Base-by-base conservation (phyloP, 1,284 basidiomycete genomes). In the Apiotrichum gamsii region DNA sequence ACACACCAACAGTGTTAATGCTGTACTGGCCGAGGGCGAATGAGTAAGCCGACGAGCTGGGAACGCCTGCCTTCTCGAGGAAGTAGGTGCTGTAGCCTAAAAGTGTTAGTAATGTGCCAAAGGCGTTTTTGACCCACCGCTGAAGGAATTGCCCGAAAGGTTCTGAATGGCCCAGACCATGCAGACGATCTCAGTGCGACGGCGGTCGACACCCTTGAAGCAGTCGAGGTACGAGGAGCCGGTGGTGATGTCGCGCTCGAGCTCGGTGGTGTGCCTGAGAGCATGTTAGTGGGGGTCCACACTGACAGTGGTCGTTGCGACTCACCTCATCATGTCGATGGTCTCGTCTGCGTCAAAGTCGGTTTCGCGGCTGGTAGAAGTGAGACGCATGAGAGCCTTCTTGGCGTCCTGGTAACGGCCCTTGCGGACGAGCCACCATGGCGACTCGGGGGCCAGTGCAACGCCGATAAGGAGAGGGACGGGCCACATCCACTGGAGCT, bases 351-450 rank as follows among this genome's bases (percentile, higher is more conserved):
- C 65, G 51, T 72, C 62, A 51, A 72, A 68, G 34, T 65, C 60
- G 24, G 71, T 57, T 37, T 72, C 61, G 11, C 25, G n/a, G n/a
- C n/a, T n/a, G 9, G 52, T 36, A 5, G 57, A 60, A 0, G 68
- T 65, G 18, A 78, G 62, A 14, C 75, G 64, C 16, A 56, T 50
- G 13, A 78, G 57, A 13, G 63, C 55, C 35, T 62, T 58, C 51
- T 69, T 70, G 21, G 76, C 78, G 5, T 77, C 77, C 29, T 74
- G 76, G 47, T 66, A 49, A 6, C 75, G 56, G 15, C 53, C 50
- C 37, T 48, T 39, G 28, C 56, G 49, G 13, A 58, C 54, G 14
- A 58, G 54, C 56, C 54, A 56, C 53, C 58, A 57, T 1, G 56
- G 53, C 19, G 52, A 57, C 40, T 58, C 61, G 20, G 61, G 61